Evolutionary conservation across 257 asterid species (phyloP), one percentile per base, ranked within the genome.

Genomic region (Linderniella brevidens): DNA sequence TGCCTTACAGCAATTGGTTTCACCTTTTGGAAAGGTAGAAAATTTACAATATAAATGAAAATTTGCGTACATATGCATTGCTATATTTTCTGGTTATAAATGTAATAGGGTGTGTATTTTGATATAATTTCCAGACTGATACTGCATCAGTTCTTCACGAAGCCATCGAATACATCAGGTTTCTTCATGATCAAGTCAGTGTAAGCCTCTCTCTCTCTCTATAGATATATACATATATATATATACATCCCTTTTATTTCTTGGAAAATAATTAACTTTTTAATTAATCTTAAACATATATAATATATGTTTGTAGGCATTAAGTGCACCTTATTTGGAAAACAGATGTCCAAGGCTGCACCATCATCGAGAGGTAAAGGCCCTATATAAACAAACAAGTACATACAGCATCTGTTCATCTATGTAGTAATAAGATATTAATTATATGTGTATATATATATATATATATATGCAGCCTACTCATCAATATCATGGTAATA

Each of bases 141-240:
- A 86, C 94, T 19, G 96, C 94, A n/a, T 86, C 93, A 19, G 94
- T 86, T 55, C 96, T 86, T 39, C 92, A 86, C 35, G 96, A 86
- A 75, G 96, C 94, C 13, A 74, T 82, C 48, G 92, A 76, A 52
- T 82, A 74, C 78, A 82, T 86, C 79, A 82, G 72, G 61, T 79
- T 70, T 43, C 94, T 82, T 65, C 94, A 86, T 41, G 94, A 75
- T 72, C 94, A 86, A 86, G 93, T 82, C 73, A 65, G 56, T 75
- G 96, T 86, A 79, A 35, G 88, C 16, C 5, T 25, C 32, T 25
- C 32, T 25, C 32, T 25, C 3, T 25, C 32, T 6, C 3, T 25
- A n/a, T n/a, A n/a, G n/a, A n/a, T n/a, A n/a, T n/a, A n/a, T 6
- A 25, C 32, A 6, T 25, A 25, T 25, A 42, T n/a, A 14, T 57